Base-by-base conservation (phyloP, 495 filamentous ascomycete species). In the Amorphotheca resinae region DNA sequence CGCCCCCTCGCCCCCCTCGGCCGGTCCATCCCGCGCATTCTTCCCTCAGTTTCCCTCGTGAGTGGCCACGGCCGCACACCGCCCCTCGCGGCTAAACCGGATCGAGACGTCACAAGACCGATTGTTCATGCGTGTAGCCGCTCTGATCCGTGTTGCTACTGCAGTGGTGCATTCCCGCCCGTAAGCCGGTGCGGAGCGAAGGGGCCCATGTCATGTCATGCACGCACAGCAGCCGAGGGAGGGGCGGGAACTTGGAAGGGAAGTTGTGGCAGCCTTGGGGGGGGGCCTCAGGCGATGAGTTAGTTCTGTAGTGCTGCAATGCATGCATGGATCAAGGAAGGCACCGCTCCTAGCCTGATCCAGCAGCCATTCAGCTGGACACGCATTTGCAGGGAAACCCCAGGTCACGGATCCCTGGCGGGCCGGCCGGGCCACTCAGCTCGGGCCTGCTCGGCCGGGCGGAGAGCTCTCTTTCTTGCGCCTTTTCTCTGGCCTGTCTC, bases 331-430 rank as follows among this genome's bases (percentile, higher is more conserved):
- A n/a, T n/a, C n/a, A n/a, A n/a, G n/a, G n/a, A n/a, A n/a, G n/a
- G n/a, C n/a, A n/a, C n/a, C n/a, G n/a, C n/a, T n/a, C n/a, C 36
- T 46, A 45, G 41, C 32, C 17, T 9, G 16, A 39, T 40, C 51
- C 51, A 54, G 47, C 18, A 31, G 21, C 51, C 51, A 48, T 48
- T 54, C 51, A 50, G 44, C 44, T 54, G 51, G 51, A 41, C 39
- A 40, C 34, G 7, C 3, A 2, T 46, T n/a, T 5, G 18, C 51
- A 31, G 33, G 51, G 8, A 8, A 3, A 35, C 40, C 38, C 42
- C 25, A 22, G 2, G 46, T 25, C 5, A 1, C 4, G 36, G 3
- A 22, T 33, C 28, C 44, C 35, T 45, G 39, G 5, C 5, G n/a
- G n/a, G n/a, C 41, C 8, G 11, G 5, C 26, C 41, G 17, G 42